Percentiles rank a stretch among this genome's conserved stretches.
Evolutionary conservation across 2,329 filamentous ascomycete species (phyloP).

Genomic region (Fusarium oligoseptatum): DNA sequence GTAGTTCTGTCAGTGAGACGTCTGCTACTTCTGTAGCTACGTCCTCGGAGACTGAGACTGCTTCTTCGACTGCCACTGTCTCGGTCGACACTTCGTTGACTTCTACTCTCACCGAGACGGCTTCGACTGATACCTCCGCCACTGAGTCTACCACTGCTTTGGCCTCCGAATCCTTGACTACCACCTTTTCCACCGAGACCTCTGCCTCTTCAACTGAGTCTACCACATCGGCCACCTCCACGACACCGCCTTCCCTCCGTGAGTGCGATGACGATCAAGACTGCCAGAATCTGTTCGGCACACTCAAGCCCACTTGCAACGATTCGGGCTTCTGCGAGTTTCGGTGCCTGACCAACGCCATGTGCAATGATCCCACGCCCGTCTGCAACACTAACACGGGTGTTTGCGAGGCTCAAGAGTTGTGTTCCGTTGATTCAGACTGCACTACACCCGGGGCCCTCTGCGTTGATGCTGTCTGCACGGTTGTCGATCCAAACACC

Average conservation of each 20-base stretch:
- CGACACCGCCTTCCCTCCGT: not conserved
- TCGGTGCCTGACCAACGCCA: not conserved
- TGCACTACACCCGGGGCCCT: not conserved
- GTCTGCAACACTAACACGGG: not conserved
- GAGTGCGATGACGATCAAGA: not conserved
- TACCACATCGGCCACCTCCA: not conserved
- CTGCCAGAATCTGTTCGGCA: not conserved
- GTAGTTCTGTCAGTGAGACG: not conserved
- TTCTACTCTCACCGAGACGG: not conserved
- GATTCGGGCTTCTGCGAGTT: not conserved
- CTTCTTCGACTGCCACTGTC: not conserved
- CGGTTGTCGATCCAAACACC: too few species aligned
- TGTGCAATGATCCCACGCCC: not conserved
- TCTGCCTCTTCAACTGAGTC: not conserved
- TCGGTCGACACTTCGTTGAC: not conserved
- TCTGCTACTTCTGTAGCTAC: not conserved
- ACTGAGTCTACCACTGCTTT: not conserved
- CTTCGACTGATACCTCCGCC: not conserved
- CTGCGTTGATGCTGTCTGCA: not conserved
- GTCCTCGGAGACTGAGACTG: not conserved
- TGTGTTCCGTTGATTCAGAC: not conserved
- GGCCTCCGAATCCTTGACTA: not conserved
- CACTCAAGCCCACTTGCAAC: not conserved
- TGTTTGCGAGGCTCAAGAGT: not conserved
- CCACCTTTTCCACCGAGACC: not conserved